A percentile compares a stretch with the other conserved stretches of the same genome.
Conservation (phyloP, 768 basidiomycete genomes). For the Lactarius sp. region DNA sequence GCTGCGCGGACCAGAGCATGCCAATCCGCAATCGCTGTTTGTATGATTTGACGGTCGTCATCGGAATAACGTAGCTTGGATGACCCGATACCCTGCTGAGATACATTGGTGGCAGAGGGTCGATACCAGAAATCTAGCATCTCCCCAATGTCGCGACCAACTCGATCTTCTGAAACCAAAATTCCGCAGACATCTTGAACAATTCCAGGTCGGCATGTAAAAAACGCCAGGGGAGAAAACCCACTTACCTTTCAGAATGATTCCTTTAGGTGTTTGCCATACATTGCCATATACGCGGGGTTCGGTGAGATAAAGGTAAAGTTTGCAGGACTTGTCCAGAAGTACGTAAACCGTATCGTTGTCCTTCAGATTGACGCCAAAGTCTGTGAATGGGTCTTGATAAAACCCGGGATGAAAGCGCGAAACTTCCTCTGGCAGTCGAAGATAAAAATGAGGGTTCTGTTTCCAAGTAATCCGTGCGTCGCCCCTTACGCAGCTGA, state of each 20-base stretch:
- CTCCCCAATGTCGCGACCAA: neutral
- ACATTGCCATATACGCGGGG: neutral
- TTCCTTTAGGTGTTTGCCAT: neutral
- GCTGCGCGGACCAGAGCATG: neutral
- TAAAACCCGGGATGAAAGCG: too few species aligned
- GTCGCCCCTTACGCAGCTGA: too few species aligned
- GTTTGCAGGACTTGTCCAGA: too few species aligned
- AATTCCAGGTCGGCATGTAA: neutral
- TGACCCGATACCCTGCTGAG: neutral
- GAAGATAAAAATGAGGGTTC: too few species aligned
- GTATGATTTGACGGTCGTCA: neutral
- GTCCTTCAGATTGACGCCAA: neutral
- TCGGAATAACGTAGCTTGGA: neutral
- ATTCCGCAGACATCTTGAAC: too few species aligned
- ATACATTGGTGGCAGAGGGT: neutral
- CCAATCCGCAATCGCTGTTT: neutral
- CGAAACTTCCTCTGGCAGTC: neutral
- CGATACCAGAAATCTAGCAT: neutral
- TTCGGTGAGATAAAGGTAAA: neutral
- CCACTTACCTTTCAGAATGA: too few species aligned
- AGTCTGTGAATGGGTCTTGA: neutral
- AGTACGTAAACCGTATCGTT: neutral
- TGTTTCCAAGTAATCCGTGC: too few species aligned
- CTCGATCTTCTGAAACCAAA: neutral
- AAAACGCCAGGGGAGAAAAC: neutral